A percentile compares a stretch with the other conserved stretches of the same genome.
These are phyloP conservation scores for Viola odorata DNA, from an alignment of 345 rosid genomes.

Conservation along the genomic window DNA sequence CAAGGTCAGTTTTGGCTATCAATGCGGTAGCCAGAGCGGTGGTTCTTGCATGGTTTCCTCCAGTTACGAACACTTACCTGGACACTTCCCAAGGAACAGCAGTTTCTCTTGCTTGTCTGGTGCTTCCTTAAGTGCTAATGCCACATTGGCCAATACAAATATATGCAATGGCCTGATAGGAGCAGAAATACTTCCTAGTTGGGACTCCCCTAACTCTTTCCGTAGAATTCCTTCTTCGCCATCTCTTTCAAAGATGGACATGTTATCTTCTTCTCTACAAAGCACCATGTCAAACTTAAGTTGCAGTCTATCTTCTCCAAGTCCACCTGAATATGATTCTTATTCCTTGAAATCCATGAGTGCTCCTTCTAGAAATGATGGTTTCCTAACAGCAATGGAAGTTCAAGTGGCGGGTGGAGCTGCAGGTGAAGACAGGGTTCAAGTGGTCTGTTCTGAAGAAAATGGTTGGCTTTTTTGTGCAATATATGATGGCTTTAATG, in stretches of 20 bases:
- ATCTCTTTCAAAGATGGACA: constrained; percentile 66
- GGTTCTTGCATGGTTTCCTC: constrained; percentile 23
- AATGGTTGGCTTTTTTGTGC: constrained; percentile 89
- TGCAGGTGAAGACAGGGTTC: constrained; percentile 98
- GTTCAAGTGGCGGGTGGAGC: constrained; percentile 98
- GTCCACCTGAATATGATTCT: constrained; percentile 61
- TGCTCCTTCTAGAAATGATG: constrained; percentile 62
- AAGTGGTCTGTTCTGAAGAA: constrained; percentile 97
- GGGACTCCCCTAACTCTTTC: constrained; percentile 85
- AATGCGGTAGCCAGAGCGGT: constrained; percentile 41
- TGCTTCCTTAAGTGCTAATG: constrained; percentile 93
- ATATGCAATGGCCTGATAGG: constrained; percentile 89
- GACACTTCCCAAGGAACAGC: constrained; percentile 47
- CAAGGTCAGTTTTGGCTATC: constrained; percentile 87
- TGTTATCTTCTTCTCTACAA: constrained; percentile 81
- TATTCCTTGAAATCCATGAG: constrained; percentile 46
- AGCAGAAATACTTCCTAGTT: constrained; percentile 76
- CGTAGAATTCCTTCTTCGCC: constrained; percentile 77
- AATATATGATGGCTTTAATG: constrained; percentile 91
- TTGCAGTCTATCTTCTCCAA: constrained; percentile 66
- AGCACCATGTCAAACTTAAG: constrained; percentile 72
- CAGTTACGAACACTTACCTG: constrained; percentile 30
- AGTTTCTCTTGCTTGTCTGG: constrained; percentile 95
- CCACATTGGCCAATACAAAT: constrained; percentile 88
- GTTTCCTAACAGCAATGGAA: constrained; percentile 65